Percentiles rank a stretch among this genome's conserved stretches.
These are phyloP conservation scores for Wickerhamomyces bisporus DNA, from an alignment of 805 yeast species.

Conservation along the genomic window DNA sequence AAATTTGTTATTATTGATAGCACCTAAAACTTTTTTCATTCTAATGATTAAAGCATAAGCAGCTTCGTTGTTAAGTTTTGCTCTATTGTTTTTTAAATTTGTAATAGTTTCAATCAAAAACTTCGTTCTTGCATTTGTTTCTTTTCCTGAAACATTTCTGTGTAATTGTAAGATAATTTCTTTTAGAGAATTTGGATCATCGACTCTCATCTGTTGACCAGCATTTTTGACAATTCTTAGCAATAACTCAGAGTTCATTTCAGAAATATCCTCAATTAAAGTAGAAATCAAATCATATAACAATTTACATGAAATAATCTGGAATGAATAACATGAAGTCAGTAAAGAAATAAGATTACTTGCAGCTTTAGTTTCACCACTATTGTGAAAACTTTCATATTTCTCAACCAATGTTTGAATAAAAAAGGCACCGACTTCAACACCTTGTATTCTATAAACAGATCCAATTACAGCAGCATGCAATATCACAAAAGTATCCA, in stretches of 20 bases:
- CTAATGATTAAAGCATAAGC: slow-evolving; percentile 49
- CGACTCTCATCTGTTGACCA: slow-evolving; percentile 83
- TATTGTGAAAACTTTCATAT: slow-evolving; percentile 41
- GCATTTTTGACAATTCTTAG: slow-evolving; percentile 66
- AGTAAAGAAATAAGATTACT: slow-evolving; percentile 69
- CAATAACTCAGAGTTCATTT: slow-evolving; percentile 71
- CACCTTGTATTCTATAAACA: slow-evolving; percentile 72
- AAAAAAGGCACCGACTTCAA: slow-evolving; percentile 84
- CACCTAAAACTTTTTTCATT: slow-evolving; percentile 59
- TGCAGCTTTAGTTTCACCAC: slow-evolving; percentile 43
- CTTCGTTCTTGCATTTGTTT: slow-evolving; percentile 57
- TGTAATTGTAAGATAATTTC: slow-evolving; percentile 66
- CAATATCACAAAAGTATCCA: slow-evolving; percentile 74
- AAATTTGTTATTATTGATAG: slow-evolving; percentile 38
- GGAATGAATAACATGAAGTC: slow-evolving; percentile 72
- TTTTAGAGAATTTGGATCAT: slow-evolving; percentile 82
- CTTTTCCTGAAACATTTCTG: slow-evolving; percentile 29
- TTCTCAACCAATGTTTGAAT: slow-evolving; percentile 75
- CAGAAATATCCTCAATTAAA: slow-evolving; percentile 53
- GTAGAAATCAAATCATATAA: slow-evolving; percentile 68
- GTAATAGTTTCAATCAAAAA: slow-evolving; percentile 83
- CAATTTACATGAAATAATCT: slow-evolving; percentile 65
- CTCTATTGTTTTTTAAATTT: slow-evolving; percentile 80
- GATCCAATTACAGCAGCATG: slow-evolving; percentile 77
- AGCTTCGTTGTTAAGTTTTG: slow-evolving; percentile 48